A percentile compares a stretch with the other conserved stretches of the same genome.
Evolutionary conservation across 2,329 filamentous ascomycete genomes (phyloP).

Genomic region (Cercospora sp.): DNA sequence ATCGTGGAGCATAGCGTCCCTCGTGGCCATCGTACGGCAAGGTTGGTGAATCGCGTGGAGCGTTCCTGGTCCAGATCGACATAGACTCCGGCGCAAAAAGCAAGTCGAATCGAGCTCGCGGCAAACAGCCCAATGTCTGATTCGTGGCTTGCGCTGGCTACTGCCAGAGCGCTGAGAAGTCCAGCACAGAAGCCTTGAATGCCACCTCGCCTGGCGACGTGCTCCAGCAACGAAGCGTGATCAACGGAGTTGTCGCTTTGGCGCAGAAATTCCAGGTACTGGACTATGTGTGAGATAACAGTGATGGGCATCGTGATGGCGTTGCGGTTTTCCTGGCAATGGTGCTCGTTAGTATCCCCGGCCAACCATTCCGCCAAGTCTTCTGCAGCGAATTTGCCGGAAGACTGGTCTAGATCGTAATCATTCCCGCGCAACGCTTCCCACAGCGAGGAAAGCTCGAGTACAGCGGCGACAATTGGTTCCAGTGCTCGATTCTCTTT

Average conservation of each 20-base stretch:
- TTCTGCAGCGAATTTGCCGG: neutral
- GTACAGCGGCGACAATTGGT: slow-evolving; percentile 4
- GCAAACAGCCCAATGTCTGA: slow-evolving; percentile 47
- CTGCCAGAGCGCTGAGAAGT: slow-evolving; percentile 14
- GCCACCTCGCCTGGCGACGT: slow-evolving; percentile 7
- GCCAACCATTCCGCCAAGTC: neutral
- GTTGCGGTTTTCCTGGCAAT: neutral
- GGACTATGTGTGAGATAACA: slow-evolving; percentile 9
- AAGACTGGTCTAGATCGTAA: neutral
- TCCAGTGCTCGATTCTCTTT: neutral
- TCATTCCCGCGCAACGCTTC: neutral
- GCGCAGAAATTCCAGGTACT: slow-evolving; percentile 8
- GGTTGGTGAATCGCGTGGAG: neutral
- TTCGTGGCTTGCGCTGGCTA: slow-evolving; percentile 59
- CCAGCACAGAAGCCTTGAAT: slow-evolving; percentile 22
- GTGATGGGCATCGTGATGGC: slow-evolving; percentile 11
- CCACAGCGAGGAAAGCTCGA: slow-evolving; percentile 6
- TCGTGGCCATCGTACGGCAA: slow-evolving; percentile 10
- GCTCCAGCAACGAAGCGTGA: slow-evolving; percentile 1
- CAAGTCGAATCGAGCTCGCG: slow-evolving; percentile 70
- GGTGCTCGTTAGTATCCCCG: neutral
- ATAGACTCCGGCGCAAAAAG: slow-evolving; percentile 72
- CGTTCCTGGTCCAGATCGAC: slow-evolving; percentile 49
- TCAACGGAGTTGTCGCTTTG: neutral
- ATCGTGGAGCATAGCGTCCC: neutral